Evolutionary conservation across 2,329 filamentous ascomycete genomes (phyloP), one percentile per base, ranked within the genome.

Genomic region (Cryphonectria parasitica): DNA sequence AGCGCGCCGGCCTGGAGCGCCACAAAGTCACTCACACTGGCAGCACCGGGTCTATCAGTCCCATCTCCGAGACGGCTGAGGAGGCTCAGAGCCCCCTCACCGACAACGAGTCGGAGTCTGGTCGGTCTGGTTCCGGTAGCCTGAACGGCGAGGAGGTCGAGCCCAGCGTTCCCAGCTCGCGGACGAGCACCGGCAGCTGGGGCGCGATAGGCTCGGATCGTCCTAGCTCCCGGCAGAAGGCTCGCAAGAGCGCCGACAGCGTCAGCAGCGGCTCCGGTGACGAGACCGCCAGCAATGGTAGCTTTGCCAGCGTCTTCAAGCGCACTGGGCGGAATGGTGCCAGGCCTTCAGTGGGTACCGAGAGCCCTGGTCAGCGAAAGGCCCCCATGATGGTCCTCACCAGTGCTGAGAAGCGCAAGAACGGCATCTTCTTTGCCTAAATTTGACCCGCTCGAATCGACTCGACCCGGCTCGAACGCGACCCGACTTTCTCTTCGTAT

Each of bases 371-470:
- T 71, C 90, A 93, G 82, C 93, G 94, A 82, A 95, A 91, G 85
- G 92, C 92, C 75, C 92, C 94, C 68, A 91, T 94, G 86, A 89
- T 97, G 78, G 92, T 98, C 75, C 87, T 98, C 75, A 95, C 92
- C 75, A 95, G 91, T 80, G 92, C 90, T 73, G 94, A 97, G 85
- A 97, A 97, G 89, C 92, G 94, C 81, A 97, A 94, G 87, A 91
- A 88, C 81, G 77, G 80, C 74, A 64, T 77, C 74, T 66, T 65
- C 13, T n/a, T 73, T 49, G 68, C 70, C 52, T 73, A 65, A 17
- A 68, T 41, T 22, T 10, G 11, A 22, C 10, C 2, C 6, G n/a
- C 41, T 41, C 34, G 58, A 64, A 19, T 31, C 17, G 61, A 45
- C 52, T 43, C 3, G 60, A 64, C 25, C 19, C 41, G 11, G 34